phyloP scores from a whole-genome alignment of 2,329 filamentous ascomycete species.

The Penicillium brevicompactum region DNA sequence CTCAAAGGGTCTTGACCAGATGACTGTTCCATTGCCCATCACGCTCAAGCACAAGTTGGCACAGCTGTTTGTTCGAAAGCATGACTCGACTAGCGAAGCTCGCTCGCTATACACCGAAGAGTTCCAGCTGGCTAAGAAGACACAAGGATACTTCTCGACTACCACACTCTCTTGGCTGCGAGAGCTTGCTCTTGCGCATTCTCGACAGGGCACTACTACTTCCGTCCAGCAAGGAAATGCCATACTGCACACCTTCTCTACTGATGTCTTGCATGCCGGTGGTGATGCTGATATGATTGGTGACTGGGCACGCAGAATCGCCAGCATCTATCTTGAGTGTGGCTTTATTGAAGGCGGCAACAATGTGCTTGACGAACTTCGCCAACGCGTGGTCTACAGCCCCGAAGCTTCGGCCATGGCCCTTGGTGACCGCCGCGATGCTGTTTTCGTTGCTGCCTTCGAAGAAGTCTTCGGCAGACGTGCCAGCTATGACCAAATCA shows the following conservation, averaged over 20 bases:
- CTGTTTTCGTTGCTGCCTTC: constrained; percentile 50
- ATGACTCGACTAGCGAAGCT: constrained; percentile 41
- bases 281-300: constrained; percentile 48
- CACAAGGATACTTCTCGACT: constrained; percentile 51
- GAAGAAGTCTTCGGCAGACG: constrained; percentile 45
- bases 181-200: constrained; percentile 48
- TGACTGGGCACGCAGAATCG: constrained; percentile 50
- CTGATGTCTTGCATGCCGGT: constrained; percentile 45
- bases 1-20: constrained; percentile 32
- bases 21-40: constrained; percentile 42
- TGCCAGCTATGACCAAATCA: constrained; percentile 41
- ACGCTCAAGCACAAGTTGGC: constrained; percentile 55
- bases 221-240: constrained; percentile 40
- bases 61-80: constrained; percentile 49
- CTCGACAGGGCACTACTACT: constrained; percentile 42
- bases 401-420: constrained; percentile 35
- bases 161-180: constrained; percentile 48
- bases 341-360: constrained; percentile 45
- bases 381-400: constrained; percentile 53
- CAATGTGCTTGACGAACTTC: constrained; percentile 50
- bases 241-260: constrained; percentile 44
- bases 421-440: constrained; percentile 39
- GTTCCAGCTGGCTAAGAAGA: constrained; percentile 46
- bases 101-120: constrained; percentile 46
- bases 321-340: constrained; percentile 48